phyloP scores from a whole-genome alignment of 441 rosid species.

The Flueggea neowawraea region DNA sequence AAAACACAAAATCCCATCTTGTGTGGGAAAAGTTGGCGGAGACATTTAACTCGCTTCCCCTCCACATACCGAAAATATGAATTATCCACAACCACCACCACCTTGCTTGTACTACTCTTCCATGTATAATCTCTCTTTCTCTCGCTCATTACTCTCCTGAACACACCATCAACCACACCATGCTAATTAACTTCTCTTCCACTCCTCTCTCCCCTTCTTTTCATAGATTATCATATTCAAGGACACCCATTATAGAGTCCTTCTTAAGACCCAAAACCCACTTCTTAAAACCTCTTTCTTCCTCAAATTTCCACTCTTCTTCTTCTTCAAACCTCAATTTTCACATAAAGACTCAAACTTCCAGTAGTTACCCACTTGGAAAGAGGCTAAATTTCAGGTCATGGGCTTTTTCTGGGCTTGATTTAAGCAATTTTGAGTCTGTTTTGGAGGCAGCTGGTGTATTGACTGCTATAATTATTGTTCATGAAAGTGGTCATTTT shows the following conservation, averaged over 20 bases:
- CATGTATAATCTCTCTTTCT: constrained; percentile 11
- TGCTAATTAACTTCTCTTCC: constrained; percentile 51
- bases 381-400: constrained; percentile 37
- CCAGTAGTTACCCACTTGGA: constrained; percentile 22
- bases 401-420: constrained; percentile 61
- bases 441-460: constrained; percentile 83
- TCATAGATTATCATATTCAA: constrained; percentile 23
- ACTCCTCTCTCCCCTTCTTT: constrained; percentile 36
- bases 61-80: constrained; percentile 47
- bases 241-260: constrained; percentile 29
- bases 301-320: constrained; percentile 21
- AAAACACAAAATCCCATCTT: too few species aligned
- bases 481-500: constrained; percentile 91
- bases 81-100: constrained; percentile 30
- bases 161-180: constrained; percentile 24
- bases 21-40: constrained; percentile 12
- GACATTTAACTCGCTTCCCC: constrained; percentile 33
- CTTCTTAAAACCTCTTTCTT: constrained; percentile 33
- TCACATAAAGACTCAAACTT: constrained; percentile 30
- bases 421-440: constrained; percentile 63
- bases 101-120: not conserved
- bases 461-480: constrained; percentile 84
- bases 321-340: too few species aligned
- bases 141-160: constrained; percentile 13
- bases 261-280: constrained; percentile 39